Evolutionary conservation across 257 asterid genomes (phyloP).

Genomic region (Echium plantagineum): DNA sequence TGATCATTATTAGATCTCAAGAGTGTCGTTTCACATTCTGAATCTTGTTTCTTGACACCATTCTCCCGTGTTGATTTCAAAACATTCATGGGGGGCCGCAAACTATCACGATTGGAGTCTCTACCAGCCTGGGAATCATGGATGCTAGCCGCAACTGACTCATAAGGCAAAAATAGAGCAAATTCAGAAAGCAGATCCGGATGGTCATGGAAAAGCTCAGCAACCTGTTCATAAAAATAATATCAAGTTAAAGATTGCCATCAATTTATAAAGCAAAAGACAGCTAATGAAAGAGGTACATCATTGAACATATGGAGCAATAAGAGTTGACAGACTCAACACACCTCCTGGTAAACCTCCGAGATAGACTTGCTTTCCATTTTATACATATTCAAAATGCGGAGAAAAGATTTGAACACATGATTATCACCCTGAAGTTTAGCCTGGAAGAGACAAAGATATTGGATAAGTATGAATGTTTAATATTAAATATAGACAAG

Average conservation of each 20-base stretch:
- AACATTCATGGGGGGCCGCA: conserved; percentile 41
- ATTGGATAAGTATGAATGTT: background rate
- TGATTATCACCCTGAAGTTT: conserved; percentile 82
- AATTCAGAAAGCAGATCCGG: conserved; percentile 89
- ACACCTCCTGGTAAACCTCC: conserved; percentile 84
- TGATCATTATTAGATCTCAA: conserved; percentile 28
- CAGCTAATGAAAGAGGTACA: background rate
- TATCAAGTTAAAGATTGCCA: background rate
- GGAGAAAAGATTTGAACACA: conserved; percentile 82
- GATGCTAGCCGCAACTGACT: conserved; percentile 44
- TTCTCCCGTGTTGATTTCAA: conserved; percentile 34
- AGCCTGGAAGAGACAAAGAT: conserved; percentile 33
- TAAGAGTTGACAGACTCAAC: conserved; percentile 8
- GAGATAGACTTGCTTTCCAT: conserved; percentile 55
- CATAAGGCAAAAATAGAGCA: conserved; percentile 79
- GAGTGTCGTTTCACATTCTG: conserved; percentile 20
- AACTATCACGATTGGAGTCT: conserved; percentile 47
- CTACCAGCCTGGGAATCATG: conserved; percentile 37
- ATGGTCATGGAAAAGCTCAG: conserved; percentile 69
- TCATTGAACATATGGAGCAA: conserved; percentile 7
- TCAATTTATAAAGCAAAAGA: background rate
- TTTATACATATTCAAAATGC: conserved; percentile 77
- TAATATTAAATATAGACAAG: background rate
- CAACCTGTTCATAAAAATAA: conserved; percentile 48
- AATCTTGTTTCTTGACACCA: conserved; percentile 29